phyloP scores from a whole-genome alignment of 139 green algal species.

The Volvox reticuliferus region DNA sequence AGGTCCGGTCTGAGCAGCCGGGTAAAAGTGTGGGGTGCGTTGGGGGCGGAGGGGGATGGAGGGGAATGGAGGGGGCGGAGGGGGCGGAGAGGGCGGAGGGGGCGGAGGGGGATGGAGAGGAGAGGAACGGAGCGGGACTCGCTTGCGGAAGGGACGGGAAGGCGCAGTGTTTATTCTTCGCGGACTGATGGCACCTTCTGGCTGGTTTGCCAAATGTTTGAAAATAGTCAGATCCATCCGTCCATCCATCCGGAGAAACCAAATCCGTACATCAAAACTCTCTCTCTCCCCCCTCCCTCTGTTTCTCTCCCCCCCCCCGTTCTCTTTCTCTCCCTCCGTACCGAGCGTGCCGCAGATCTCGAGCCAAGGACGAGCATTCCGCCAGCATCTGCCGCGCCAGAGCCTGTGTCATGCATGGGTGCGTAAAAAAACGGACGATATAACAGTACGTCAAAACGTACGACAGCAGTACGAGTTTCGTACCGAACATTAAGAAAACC shows the following conservation, averaged over 20 bases:
- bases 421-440: not conserved
- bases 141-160: too few relatives aligned
- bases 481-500: not conserved
- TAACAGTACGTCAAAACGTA: not conserved
- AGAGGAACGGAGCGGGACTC: too few relatives aligned
- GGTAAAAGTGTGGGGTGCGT: too few relatives aligned
- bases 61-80: not conserved
- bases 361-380: conserved; percentile 26
- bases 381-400: conserved; percentile 25
- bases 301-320: not conserved
- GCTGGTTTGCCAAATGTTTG: too few relatives aligned
- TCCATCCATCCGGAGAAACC: too few relatives aligned
- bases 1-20: conserved; percentile 38
- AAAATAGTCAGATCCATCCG: too few relatives aligned
- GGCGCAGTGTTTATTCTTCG: too few relatives aligned
- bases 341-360: not conserved
- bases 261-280: too few relatives aligned
- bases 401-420: not conserved
- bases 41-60: not conserved
- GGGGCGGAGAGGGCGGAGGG: not conserved
- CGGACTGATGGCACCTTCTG: too few relatives aligned
- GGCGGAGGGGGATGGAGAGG: not conserved
- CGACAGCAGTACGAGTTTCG: not conserved
- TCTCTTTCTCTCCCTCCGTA: not conserved
- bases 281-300: too few relatives aligned